Evolutionary conservation across 2,329 filamentous ascomycete genomes (phyloP), one percentile per base, ranked within the genome.

Genomic region (Botrytis deweyae): DNA sequence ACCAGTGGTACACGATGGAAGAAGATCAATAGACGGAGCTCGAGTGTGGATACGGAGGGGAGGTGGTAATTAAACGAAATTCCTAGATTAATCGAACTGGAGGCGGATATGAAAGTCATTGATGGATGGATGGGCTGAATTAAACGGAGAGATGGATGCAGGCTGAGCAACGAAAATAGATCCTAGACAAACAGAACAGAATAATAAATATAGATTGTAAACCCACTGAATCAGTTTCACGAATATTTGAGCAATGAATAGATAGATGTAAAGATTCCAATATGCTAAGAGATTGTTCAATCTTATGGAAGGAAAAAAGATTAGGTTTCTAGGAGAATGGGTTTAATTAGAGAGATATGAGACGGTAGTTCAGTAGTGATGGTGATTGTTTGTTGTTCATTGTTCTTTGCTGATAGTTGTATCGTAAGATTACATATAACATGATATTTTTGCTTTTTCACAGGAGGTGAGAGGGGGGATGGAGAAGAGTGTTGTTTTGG

Each of bases 131-230:
- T 29, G 25, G 22, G 16, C 9, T 25, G 38, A 25, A 64, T 44
- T 1, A 7, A 64, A 20, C 3, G 6, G 25, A 29, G 38, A 3
- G 1, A 42, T 40, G 8, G 62, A 18, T 6, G 33, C 20, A 10
- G 36, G 36, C 12, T 55, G 49, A 10, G 10, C 3, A 36, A 68
- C 29, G 9, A 29, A 22, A 33, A 55, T 55, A 55, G 46, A 55
- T 8, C 16, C 25, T 55, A 55, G 65, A 68, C 25, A 55, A 25
- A 40, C 16, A 44, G 4, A 65, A 46, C 9, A 16, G 8, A 68
- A 36, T 10, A 29, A 67, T 67, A 40, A 46, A 67, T 7, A 29
- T 67, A 67, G 33, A 67, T 67, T 40, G 64, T 44, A 16, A n/a
- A 7, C 25, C 12, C 12, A 25, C 2, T 55, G 12, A 16, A 55